These are phyloP conservation scores for Pezicula radicicola DNA, from an alignment of 2,329 filamentous ascomycete species.

Conservation along the genomic window DNA sequence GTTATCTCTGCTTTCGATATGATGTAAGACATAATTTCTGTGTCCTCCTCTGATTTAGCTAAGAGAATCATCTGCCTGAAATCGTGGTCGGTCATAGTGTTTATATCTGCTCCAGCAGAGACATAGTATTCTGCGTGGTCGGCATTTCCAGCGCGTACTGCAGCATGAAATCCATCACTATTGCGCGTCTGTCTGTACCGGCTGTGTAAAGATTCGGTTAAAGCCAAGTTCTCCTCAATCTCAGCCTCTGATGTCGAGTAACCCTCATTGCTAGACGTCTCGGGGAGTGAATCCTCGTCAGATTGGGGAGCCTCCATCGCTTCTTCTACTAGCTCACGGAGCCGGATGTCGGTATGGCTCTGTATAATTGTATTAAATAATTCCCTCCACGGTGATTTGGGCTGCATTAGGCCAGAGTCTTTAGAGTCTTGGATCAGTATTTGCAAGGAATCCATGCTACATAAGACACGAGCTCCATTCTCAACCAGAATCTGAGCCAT, in stretches of 20 bases:
- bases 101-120: background rate
- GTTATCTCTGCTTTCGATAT: background rate
- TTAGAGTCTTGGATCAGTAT: too few relatives aligned
- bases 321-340: too few relatives aligned
- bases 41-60: background rate
- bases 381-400: too few relatives aligned
- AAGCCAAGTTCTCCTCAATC: background rate
- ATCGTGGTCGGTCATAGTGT: background rate
- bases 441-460: too few relatives aligned
- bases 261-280: background rate
- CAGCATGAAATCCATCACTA: background rate
- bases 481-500: too few relatives aligned
- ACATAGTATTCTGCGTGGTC: background rate
- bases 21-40: background rate
- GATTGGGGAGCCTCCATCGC: too few relatives aligned
- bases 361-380: too few relatives aligned
- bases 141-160: background rate
- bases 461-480: too few relatives aligned
- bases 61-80: background rate
- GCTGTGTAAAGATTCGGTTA: background rate
- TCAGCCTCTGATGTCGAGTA: background rate
- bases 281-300: background rate
- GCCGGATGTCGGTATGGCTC: too few relatives aligned
- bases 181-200: background rate
- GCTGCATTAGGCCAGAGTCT: too few relatives aligned